These are phyloP conservation scores for Centrapalus pauciflorus DNA, from an alignment of 129 eudicot species.

Conservation along the genomic window DNA sequence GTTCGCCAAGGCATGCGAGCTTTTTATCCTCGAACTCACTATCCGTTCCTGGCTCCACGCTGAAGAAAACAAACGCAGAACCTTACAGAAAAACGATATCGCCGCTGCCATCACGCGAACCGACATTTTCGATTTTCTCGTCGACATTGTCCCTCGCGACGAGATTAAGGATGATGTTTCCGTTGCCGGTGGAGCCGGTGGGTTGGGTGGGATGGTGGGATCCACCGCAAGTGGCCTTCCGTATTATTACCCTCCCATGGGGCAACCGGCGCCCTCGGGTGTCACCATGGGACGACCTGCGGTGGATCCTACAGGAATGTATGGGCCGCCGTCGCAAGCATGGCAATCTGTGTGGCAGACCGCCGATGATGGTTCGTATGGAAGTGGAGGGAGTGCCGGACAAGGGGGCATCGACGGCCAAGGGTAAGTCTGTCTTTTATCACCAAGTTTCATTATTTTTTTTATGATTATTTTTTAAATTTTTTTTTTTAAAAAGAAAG, in stretches of 20 bases:
- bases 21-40: constrained; percentile 74
- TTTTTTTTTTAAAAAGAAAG: background rate
- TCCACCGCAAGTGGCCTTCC: constrained; percentile 59
- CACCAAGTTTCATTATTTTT: background rate
- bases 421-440: constrained; percentile 33
- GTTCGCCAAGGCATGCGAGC: constrained; percentile 86
- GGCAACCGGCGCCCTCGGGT: constrained; percentile 40
- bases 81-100: constrained; percentile 79
- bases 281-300: constrained; percentile 55
- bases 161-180: constrained; percentile 64
- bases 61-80: constrained; percentile 77
- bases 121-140: constrained; percentile 78
- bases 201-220: constrained; percentile 31
- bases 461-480: background rate
- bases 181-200: constrained; percentile 24
- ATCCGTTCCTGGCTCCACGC: constrained; percentile 89
- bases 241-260: constrained; percentile 71
- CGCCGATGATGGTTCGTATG: constrained; percentile 62
- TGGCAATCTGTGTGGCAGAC: constrained; percentile 94
- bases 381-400: constrained; percentile 44
- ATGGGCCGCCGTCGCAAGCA: constrained; percentile 67
- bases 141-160: constrained; percentile 76
- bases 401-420: constrained; percentile 53
- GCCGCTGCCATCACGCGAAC: constrained; percentile 81
- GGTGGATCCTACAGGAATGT: constrained; percentile 47